Conservation (phyloP, 495 filamentous ascomycete genomes). For the Podospora australis region DNA sequence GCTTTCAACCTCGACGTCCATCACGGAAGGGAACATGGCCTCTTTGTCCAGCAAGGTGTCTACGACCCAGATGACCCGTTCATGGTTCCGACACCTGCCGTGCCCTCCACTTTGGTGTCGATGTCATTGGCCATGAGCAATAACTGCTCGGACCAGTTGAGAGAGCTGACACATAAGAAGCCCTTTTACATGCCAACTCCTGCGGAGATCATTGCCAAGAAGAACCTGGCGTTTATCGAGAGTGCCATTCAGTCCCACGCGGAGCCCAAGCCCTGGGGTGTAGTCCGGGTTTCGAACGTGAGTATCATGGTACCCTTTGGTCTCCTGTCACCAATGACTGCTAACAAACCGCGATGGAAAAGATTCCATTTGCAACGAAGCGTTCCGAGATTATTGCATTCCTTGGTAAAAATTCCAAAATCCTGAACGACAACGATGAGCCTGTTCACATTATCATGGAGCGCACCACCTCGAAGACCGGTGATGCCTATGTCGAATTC, state of each 20-base stretch:
- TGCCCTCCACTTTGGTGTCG: slow-evolving; percentile 6
- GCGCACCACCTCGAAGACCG: slow-evolving; percentile 66
- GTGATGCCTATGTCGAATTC: slow-evolving; percentile 71
- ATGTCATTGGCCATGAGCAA: background rate
- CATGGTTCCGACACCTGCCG: too few relatives aligned
- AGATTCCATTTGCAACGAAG: slow-evolving; percentile 66
- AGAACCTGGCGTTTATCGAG: slow-evolving; percentile 41
- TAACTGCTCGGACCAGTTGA: too few relatives aligned
- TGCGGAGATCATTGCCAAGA: slow-evolving; percentile 5
- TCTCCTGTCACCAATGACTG: too few relatives aligned
- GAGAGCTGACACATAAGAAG: background rate
- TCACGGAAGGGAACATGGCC: background rate
- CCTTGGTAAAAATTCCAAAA: slow-evolving; percentile 57
- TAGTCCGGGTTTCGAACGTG: slow-evolving; percentile 34
- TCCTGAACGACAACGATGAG: slow-evolving; percentile 51
- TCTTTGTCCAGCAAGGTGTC: background rate
- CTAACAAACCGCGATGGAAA: too few relatives aligned
- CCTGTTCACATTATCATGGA: slow-evolving; percentile 83
- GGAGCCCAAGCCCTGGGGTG: slow-evolving; percentile 15
- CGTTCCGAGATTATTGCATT: slow-evolving; percentile 63
- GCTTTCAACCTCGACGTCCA: slow-evolving; percentile 3
- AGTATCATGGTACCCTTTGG: slow-evolving; percentile 7
- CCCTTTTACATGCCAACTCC: background rate
- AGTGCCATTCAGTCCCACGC: slow-evolving; percentile 10
- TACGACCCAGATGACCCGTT: too few relatives aligned